Conservation (phyloP, 805 yeast genomes). For the Metschnikowia peoriensis region DNA sequence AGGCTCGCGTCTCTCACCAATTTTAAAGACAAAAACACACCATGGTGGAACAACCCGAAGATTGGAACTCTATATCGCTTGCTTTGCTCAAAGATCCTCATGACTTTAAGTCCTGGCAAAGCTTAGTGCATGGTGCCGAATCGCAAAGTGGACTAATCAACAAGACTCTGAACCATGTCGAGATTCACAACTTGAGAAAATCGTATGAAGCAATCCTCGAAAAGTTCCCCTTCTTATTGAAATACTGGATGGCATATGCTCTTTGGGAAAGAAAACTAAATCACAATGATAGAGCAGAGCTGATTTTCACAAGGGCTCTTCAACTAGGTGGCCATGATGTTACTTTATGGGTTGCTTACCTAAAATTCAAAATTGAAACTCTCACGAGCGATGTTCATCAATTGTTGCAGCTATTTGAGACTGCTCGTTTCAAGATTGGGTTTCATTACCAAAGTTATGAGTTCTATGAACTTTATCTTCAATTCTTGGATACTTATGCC, state of each 20-base stretch:
- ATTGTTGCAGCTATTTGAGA: conserved; percentile 41
- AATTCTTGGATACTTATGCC: conserved; percentile 35
- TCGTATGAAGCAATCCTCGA: conserved; percentile 44
- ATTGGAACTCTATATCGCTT: conserved; percentile 23
- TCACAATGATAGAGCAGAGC: conserved; percentile 33
- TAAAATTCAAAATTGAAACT: conserved; percentile 40
- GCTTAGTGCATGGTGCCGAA: conserved; percentile 32
- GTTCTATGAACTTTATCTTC: conserved; percentile 51
- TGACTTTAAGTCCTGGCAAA: conserved; percentile 37
- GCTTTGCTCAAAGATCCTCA: conserved; percentile 35
- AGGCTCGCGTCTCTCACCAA: not conserved
- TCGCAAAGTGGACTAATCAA: conserved; percentile 27
- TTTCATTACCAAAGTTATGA: conserved; percentile 49
- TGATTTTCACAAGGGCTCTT: conserved; percentile 27
- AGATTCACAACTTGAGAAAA: conserved; percentile 33
- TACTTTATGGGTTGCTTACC: conserved; percentile 50
- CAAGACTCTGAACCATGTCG: conserved; percentile 30
- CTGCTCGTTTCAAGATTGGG: conserved; percentile 50
- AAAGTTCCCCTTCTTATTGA: conserved; percentile 49
- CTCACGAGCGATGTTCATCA: conserved; percentile 26
- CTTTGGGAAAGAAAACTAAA: conserved; percentile 46
- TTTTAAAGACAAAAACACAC: not conserved
- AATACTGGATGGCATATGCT: conserved; percentile 60
- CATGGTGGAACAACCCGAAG: not conserved
- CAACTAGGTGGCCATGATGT: conserved; percentile 42